Base-by-base conservation (phyloP, 345 rosid species). In the Corchorus olitorius region DNA sequence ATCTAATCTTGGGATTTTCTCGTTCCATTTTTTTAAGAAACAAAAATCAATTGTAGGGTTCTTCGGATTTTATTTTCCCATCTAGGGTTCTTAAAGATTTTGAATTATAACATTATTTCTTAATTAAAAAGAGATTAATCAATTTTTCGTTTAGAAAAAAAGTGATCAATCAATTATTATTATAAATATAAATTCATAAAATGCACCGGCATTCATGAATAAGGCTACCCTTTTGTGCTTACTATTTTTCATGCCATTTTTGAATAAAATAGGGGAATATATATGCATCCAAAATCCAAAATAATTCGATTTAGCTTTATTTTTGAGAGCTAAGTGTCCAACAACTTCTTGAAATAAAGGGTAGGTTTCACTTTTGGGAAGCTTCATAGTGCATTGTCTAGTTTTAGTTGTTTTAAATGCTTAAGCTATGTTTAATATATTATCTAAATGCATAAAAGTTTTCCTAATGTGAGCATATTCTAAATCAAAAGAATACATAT, bases 181-280 rank as follows among this genome's bases (percentile, higher is more conserved):
- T 27, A 27, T 27, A 27, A 27, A 19, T 39, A 1, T 39, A 39
- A 39, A 39, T 39, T 43, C 7, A 49, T 16, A 33, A 27, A 27
- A 8, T 69, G 59, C 59, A 50, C 60, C 60, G 60, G 17, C 60
- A 50, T 45, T 65, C 53, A 65, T 43, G 53, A 65, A 66, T 45
- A 6, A 10, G 19, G 6, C 6, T 19, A 12, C 5, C 2, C 16
- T 19, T 35, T 65, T 43, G 27, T 19, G 9, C 2, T 8, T 17
- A 17, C 3, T 12, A 19, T 1, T n/a, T 56, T 6, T 1, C 61
- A 56, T 20, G 3, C 8, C 6, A 39, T 39, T 61, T 1, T 39
- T 1, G 8, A 69, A 27, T 16, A 8, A 69, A 49, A 50, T 33
- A 27, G 27, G 8, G 0, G 4, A 8, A 20, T 27, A 50, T 8